These are phyloP conservation scores for Solanum hybrid DNA, from an alignment of 305 asterid genomes.

Conservation along the genomic window DNA sequence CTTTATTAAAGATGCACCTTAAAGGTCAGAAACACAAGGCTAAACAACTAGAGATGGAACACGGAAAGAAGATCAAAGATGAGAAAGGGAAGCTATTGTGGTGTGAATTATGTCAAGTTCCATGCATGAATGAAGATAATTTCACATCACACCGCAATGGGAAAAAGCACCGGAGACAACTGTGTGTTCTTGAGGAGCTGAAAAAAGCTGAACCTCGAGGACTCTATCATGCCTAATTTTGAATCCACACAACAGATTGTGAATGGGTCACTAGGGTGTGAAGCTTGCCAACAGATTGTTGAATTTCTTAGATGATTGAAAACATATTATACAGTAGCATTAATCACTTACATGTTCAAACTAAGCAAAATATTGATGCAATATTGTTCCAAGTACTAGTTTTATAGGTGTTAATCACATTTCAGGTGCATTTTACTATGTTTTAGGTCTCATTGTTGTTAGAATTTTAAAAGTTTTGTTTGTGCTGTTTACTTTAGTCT, in stretches of 20 bases:
- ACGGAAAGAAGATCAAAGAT: not conserved
- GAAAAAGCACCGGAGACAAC: slow-evolving; percentile 20
- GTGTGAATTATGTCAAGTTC: slow-evolving; percentile 33
- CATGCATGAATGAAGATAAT: slow-evolving; percentile 27
- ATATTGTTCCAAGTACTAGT: not conserved
- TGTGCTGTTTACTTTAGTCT: not conserved
- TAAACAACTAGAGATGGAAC: slow-evolving; percentile 14
- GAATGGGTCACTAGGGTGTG: not conserved
- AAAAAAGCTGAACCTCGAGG: not conserved
- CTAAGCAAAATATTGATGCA: not conserved
- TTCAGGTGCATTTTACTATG: not conserved
- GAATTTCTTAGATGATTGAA: not conserved
- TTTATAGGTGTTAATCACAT: not conserved
- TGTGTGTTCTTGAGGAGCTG: not conserved
- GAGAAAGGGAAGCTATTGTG: slow-evolving; percentile 5
- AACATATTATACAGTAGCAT: not conserved
- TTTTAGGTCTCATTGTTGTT: not conserved
- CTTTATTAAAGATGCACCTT: slow-evolving; percentile 21
- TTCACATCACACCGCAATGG: slow-evolving; percentile 30
- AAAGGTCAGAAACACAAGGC: slow-evolving; percentile 42
- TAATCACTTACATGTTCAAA: not conserved
- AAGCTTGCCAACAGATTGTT: not conserved
- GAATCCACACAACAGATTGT: not conserved
- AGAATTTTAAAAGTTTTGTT: not conserved
- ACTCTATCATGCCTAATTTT: not conserved